phyloP scores from a whole-genome alignment of 805 yeast species.

The Priceomyces castillae region DNA sequence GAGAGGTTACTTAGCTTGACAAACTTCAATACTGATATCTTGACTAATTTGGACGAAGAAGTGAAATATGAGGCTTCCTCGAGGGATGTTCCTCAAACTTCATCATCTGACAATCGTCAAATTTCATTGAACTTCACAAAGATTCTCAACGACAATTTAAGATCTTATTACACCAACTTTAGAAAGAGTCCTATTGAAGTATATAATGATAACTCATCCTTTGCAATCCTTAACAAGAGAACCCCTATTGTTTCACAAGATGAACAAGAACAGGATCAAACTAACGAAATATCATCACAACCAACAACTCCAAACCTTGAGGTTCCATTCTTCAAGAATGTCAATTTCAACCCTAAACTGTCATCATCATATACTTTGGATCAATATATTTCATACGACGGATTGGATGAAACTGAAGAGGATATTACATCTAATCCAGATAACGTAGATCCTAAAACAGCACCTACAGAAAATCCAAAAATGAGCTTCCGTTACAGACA shows the following conservation, averaged over 20 bases:
- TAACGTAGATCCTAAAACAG: constrained; percentile 9
- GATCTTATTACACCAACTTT: constrained; percentile 27
- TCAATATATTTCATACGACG: constrained; percentile 36
- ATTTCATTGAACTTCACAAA: constrained; percentile 33
- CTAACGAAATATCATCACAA: constrained; percentile 3
- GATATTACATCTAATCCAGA: constrained; percentile 7
- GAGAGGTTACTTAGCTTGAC: constrained; percentile 39
- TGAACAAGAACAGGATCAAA: constrained; percentile 7
- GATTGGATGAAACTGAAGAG: constrained; percentile 9
- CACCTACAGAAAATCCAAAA: constrained; percentile 15
- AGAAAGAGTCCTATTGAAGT: constrained; percentile 30
- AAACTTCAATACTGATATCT: constrained; percentile 28
- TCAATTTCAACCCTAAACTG: constrained; percentile 31
- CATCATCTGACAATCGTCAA: constrained; percentile 9
- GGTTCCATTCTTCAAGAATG: constrained; percentile 38
- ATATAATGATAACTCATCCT: constrained; percentile 33
- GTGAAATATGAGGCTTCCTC: constrained; percentile 11
- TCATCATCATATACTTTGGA: constrained; percentile 28
- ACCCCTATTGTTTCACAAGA: constrained; percentile 9
- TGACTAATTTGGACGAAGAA: constrained; percentile 22
- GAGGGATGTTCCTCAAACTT: constrained; percentile 1
- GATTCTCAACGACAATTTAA: constrained; percentile 38
- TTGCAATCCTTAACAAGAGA: constrained; percentile 26
- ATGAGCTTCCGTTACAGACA: constrained; percentile 40
- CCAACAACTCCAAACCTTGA: constrained; percentile 6